Conservation (phyloP, 805 yeast species). For the Saturnispora quitensis region DNA sequence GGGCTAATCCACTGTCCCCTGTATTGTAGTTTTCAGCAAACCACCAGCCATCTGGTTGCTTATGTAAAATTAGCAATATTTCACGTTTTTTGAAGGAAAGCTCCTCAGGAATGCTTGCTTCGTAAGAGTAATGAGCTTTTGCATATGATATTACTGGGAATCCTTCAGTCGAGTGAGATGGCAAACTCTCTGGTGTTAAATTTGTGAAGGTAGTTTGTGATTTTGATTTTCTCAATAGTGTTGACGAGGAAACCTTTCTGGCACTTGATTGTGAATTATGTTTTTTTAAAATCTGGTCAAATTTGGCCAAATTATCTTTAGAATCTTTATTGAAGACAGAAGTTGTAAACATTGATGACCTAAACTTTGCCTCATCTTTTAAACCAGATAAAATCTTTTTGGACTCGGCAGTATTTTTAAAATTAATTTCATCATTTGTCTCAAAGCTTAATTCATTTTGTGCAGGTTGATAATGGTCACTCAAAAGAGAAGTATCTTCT, state of each 20-base stretch:
- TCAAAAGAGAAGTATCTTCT: slow-evolving; percentile 21
- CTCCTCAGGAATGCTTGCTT: slow-evolving; percentile 53
- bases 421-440: neutral
- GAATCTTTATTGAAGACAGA: slow-evolving; percentile 8
- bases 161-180: slow-evolving; percentile 43
- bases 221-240: slow-evolving; percentile 21
- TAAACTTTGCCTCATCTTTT: slow-evolving; percentile 32
- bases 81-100: slow-evolving; percentile 52
- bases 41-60: slow-evolving; percentile 74
- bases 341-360: slow-evolving; percentile 25
- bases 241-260: slow-evolving; percentile 5
- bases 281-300: slow-evolving; percentile 2
- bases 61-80: slow-evolving; percentile 39
- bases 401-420: neutral
- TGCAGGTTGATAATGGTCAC: slow-evolving; percentile 4
- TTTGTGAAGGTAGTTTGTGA: slow-evolving; percentile 22
- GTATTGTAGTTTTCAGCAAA: slow-evolving; percentile 47
- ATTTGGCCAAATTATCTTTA: neutral
- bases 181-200: slow-evolving; percentile 28
- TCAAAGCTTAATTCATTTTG: slow-evolving; percentile 4
- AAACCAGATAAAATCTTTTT: neutral
- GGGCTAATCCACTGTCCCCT: slow-evolving; percentile 48
- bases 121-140: slow-evolving; percentile 49
- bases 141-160: slow-evolving; percentile 43
- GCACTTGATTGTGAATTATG: slow-evolving; percentile 6